Conservation (phyloP, 441 rosid genomes). For the Jatropha multifida region DNA sequence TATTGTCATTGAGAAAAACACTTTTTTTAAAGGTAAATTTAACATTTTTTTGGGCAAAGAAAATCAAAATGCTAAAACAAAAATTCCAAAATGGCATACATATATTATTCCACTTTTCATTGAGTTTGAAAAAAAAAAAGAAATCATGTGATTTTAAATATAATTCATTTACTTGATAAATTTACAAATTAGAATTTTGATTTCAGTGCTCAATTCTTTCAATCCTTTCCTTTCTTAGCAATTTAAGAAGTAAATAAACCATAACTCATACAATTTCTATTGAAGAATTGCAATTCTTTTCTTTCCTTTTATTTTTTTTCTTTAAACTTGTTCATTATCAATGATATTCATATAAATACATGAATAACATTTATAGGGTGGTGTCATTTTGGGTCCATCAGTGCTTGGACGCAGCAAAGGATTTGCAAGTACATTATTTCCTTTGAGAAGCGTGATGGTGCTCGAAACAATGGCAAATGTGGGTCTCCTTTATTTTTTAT, state of each 20-base stretch:
- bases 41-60: neutral
- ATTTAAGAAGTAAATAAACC: too few species aligned
- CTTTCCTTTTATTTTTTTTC: neutral
- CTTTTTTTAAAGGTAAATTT: neutral
- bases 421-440: slow-evolving; percentile 58
- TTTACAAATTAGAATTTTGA: too few species aligned
- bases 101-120: too few species aligned
- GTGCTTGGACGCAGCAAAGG: slow-evolving; percentile 48
- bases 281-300: neutral
- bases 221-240: too few species aligned
- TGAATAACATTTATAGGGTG: slow-evolving; percentile 55
- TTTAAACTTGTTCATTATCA: neutral
- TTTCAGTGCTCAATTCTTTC: too few species aligned
- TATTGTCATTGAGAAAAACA: too few species aligned
- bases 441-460: slow-evolving; percentile 90
- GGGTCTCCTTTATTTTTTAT: slow-evolving; percentile 85
- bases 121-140: too few species aligned
- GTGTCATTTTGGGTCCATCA: slow-evolving; percentile 79
- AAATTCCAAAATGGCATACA: too few species aligned
- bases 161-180: too few species aligned
- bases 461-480: slow-evolving; percentile 98
- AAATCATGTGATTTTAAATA: too few species aligned
- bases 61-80: too few species aligned
- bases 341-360: too few species aligned
- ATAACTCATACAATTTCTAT: neutral